Evolutionary conservation across 352 stramenopile species (phyloP).

Genomic region (Blastocystis sp.): DNA sequence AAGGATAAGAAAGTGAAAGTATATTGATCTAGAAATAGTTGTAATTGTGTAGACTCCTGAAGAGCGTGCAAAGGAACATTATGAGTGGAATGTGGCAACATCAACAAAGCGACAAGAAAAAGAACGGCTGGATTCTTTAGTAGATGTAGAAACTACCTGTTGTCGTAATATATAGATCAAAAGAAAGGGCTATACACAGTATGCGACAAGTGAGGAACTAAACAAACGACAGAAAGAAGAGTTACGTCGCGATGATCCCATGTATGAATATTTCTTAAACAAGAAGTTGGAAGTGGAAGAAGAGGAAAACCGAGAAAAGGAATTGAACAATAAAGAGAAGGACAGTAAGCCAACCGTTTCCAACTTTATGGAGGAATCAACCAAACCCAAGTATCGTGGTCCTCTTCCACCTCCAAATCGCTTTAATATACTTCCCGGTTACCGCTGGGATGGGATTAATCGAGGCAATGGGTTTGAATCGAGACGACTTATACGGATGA

Average conservation of each 20-base stretch:
- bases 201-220: constrained; percentile 1
- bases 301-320: not conserved
- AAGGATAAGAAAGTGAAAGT: constrained; percentile 21
- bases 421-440: constrained; percentile 49
- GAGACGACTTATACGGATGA: constrained; percentile 12
- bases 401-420: constrained; percentile 54
- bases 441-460: constrained; percentile 57
- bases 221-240: constrained; percentile 45
- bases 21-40: not conserved
- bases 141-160: not conserved
- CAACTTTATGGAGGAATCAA: constrained; percentile 27
- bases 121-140: not conserved
- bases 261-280: constrained; percentile 56
- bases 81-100: constrained; percentile 60
- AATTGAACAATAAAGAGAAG: constrained; percentile 52
- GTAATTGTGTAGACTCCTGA: constrained; percentile 36
- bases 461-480: constrained; percentile 37
- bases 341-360: constrained; percentile 18
- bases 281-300: constrained; percentile 33
- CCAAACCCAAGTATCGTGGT: constrained; percentile 52
- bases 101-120: constrained; percentile 11
- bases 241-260: constrained; percentile 55
- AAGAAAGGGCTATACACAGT: not conserved
- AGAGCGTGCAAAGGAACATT: constrained; percentile 39
- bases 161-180: not conserved